Percentiles rank a stretch among this genome's conserved stretches.
These are phyloP conservation scores for Ambrosia artemisiifolia DNA, from an alignment of 129 eudicot genomes.

Conservation along the genomic window DNA sequence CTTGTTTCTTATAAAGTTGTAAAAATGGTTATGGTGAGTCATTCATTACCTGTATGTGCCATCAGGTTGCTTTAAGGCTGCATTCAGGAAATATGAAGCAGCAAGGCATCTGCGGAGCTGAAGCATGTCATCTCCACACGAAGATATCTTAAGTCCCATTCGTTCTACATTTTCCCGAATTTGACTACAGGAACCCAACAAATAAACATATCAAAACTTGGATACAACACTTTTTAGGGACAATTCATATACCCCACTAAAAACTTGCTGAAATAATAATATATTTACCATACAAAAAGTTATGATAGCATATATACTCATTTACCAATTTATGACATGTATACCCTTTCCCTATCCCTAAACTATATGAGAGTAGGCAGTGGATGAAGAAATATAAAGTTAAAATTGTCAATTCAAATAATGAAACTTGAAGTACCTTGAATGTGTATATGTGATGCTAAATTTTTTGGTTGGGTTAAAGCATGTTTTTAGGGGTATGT, in stretches of 20 bases:
- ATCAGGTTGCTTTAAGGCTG: conserved; percentile 85
- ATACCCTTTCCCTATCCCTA: too few species aligned
- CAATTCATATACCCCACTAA: not conserved
- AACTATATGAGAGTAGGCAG: not conserved
- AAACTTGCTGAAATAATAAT: not conserved
- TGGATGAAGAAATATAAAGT: not conserved
- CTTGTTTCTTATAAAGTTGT: not conserved
- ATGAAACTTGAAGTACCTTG: not conserved
- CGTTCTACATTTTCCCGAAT: conserved; percentile 65
- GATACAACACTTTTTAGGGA: not conserved
- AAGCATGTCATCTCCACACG: conserved; percentile 84
- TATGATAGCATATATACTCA: too few species aligned
- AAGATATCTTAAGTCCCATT: conserved; percentile 75
- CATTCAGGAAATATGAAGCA: conserved; percentile 87
- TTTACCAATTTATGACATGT: too few species aligned
- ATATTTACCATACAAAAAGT: too few species aligned
- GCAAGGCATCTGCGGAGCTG: conserved; percentile 81
- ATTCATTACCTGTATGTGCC: conserved; percentile 68
- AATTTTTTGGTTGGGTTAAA: not conserved
- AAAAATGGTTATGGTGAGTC: conserved; percentile 3
- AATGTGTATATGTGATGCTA: not conserved
- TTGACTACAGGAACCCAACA: conserved; percentile 35
- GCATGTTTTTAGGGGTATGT: too few species aligned
- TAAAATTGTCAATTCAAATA: not conserved
- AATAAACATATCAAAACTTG: not conserved